Conservation (phyloP, 2,329 filamentous ascomycete species). For the Colletotrichum truncatum region DNA sequence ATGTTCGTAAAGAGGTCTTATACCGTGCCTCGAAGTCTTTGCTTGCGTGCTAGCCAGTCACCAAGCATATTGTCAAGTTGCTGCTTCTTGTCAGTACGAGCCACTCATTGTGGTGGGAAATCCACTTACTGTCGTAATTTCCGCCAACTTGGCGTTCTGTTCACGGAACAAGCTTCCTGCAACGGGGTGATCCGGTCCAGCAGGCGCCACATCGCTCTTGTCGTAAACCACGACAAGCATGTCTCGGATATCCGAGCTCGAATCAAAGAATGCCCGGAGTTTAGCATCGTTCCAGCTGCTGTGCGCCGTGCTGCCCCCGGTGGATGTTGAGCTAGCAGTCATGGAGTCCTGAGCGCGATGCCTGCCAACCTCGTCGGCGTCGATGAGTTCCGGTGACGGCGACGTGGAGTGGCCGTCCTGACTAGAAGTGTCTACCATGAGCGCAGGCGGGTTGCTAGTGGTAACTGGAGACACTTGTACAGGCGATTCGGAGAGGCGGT, state of each 20-base stretch:
- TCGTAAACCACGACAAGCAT: slow-evolving; percentile 92
- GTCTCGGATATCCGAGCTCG: slow-evolving; percentile 87
- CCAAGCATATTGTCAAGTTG: slow-evolving; percentile 89
- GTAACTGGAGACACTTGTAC: slow-evolving; percentile 69
- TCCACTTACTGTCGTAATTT: slow-evolving; percentile 78
- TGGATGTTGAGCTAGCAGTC: slow-evolving; percentile 60
- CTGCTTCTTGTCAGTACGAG: slow-evolving; percentile 44
- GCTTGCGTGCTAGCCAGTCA: slow-evolving; percentile 80
- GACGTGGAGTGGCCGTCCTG: slow-evolving; percentile 74
- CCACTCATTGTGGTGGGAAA: not conserved
- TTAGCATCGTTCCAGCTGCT: slow-evolving; percentile 86
- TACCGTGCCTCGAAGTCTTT: slow-evolving; percentile 64
- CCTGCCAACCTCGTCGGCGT: slow-evolving; percentile 51
- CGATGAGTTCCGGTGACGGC: slow-evolving; percentile 69
- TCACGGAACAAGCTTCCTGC: slow-evolving; percentile 84
- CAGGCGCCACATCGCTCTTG: slow-evolving; percentile 83
- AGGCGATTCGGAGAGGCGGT: slow-evolving; percentile 73
- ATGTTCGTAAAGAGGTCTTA: slow-evolving; percentile 37
- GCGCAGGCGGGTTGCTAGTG: slow-evolving; percentile 66
- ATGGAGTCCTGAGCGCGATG: slow-evolving; percentile 55
- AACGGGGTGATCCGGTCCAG: slow-evolving; percentile 85
- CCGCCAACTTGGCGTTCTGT: slow-evolving; percentile 84
- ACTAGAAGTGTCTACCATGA: slow-evolving; percentile 77
- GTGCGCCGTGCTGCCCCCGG: slow-evolving; percentile 55
- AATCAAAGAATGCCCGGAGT: slow-evolving; percentile 90